Base-by-base conservation (phyloP, 2,329 filamentous ascomycete species). In the Cladophialophora exuberans region DNA sequence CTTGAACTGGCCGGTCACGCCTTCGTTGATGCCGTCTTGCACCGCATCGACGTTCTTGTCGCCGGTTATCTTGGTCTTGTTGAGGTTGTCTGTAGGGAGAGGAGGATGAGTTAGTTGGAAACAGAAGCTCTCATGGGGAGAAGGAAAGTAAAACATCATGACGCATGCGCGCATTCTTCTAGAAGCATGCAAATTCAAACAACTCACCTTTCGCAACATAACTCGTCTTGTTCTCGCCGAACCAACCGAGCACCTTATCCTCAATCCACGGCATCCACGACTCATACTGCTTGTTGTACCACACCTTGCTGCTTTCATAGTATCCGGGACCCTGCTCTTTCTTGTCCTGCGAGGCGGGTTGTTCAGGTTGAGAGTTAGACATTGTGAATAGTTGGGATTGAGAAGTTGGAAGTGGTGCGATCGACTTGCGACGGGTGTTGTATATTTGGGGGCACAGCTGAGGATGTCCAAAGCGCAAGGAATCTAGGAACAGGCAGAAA, bases 241-340 rank as follows among this genome's bases (percentile, higher is more conserved):
- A 89, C 78, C 83, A 89, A 48, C 79, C 77, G 23, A 90, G 79
- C 69, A 88, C 89, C 56, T 83, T 71, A 69, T 90, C 87, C 70
- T 90, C 87, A 53, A 89, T 75, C 87, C 87, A 90, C 1, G 87
- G 87, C 68, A 89, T 80, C 87, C 87, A 90, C 65, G 73, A 79
- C 67, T 90, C 86, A 72, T 90, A 89, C 70, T 89, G 84, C 51
- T 81, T 73, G 73, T 88, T 85, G 77, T 89, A 90, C 46, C 80
- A 83, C 53, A 84, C 71, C 68, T 79, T 83, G 57, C 79, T 70
- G 79, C 80, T 85, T 64, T 86, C 82, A n/a, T 23, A 22, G 39
- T 42, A 42, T 7, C 39, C 39, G 18, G 39, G 39, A 2, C 17
- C 9, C 17, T 42, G 39, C 11, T 42, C 22, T n/a, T n/a, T n/a